phyloP scores from a whole-genome alignment of 2,329 filamentous ascomycete genomes.

The Paecilomyces niveus region DNA sequence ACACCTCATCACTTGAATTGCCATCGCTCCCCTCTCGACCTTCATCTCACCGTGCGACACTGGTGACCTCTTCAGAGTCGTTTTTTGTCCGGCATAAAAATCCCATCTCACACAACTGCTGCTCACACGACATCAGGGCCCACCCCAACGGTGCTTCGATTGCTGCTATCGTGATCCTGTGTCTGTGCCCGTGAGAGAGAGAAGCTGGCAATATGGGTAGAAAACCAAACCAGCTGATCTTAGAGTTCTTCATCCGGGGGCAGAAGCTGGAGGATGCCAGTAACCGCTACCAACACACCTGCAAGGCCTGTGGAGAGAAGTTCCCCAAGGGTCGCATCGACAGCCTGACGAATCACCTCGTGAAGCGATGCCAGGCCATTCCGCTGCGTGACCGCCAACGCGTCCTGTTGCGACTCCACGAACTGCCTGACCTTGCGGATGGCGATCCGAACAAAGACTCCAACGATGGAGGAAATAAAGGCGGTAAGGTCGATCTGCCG shows the following conservation, averaged over 20 bases:
- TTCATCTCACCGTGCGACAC: background rate
- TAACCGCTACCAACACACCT: slow-evolving; percentile 87
- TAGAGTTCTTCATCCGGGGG: slow-evolving; percentile 82
- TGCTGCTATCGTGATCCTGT: background rate
- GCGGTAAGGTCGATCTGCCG: slow-evolving; percentile 32
- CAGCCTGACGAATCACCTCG: slow-evolving; percentile 70
- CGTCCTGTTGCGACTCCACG: slow-evolving; percentile 65
- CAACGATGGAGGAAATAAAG: slow-evolving; percentile 24
- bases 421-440: slow-evolving; percentile 52
- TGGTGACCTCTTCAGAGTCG: background rate
- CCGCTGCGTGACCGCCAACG: slow-evolving; percentile 67
- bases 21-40: background rate
- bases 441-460: slow-evolving; percentile 33
- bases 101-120: background rate
- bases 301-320: slow-evolving; percentile 78
- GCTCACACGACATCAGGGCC: background rate
- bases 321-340: slow-evolving; percentile 88
- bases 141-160: background rate
- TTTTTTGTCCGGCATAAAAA: background rate
- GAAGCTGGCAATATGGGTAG: slow-evolving; percentile 58
- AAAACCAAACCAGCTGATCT: slow-evolving; percentile 75
- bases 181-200: background rate
- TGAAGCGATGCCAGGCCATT: slow-evolving; percentile 79
- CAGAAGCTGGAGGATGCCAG: slow-evolving; percentile 81
- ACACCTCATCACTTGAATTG: background rate